A percentile compares a stretch with the other conserved stretches of the same genome.
These are phyloP conservation scores for Boletus reticuloceps DNA, from an alignment of 768 basidiomycete species.

Conservation along the genomic window DNA sequence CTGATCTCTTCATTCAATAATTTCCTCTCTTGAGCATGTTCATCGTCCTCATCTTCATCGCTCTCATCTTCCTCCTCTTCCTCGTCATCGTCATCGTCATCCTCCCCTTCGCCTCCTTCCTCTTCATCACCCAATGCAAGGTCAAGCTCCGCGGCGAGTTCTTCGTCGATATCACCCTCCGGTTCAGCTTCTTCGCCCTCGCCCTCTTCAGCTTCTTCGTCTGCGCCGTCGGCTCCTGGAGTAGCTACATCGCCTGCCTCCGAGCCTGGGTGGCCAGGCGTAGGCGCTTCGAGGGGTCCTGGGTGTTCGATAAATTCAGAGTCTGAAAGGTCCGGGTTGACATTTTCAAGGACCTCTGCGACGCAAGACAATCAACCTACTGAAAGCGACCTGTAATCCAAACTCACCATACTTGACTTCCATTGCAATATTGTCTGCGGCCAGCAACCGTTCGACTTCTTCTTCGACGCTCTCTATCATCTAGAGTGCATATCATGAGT, in stretches of 20 bases:
- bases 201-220: constrained; percentile 57
- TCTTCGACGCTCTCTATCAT: constrained; percentile 94
- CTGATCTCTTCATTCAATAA: constrained; percentile 85
- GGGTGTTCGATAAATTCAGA: constrained; percentile 81
- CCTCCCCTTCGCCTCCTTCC: constrained; percentile 61
- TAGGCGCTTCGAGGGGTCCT: constrained; percentile 57
- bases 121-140: constrained; percentile 71
- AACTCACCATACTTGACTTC: constrained; percentile 74
- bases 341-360: constrained; percentile 81
- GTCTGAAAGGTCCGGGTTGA: constrained; percentile 87
- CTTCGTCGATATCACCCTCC: constrained; percentile 85
- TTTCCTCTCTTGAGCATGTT: constrained; percentile 73
- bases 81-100: constrained; percentile 66
- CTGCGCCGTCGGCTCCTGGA: constrained; percentile 49
- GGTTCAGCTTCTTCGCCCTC: constrained; percentile 59
- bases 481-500: constrained; percentile 36
- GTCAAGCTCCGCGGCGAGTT: constrained; percentile 85
- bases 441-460: constrained; percentile 84
- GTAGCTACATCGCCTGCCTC: constrained; percentile 65
- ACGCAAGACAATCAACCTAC: neutral
- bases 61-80: constrained; percentile 43
- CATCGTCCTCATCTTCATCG: constrained; percentile 79
- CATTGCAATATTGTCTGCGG: constrained; percentile 71
- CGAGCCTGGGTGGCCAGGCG: constrained; percentile 65
- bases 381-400: neutral